Percentiles rank a stretch among this genome's conserved stretches.
phyloP scores from a whole-genome alignment of 352 stramenopile species.

The Elongisporangium prolatum region DNA sequence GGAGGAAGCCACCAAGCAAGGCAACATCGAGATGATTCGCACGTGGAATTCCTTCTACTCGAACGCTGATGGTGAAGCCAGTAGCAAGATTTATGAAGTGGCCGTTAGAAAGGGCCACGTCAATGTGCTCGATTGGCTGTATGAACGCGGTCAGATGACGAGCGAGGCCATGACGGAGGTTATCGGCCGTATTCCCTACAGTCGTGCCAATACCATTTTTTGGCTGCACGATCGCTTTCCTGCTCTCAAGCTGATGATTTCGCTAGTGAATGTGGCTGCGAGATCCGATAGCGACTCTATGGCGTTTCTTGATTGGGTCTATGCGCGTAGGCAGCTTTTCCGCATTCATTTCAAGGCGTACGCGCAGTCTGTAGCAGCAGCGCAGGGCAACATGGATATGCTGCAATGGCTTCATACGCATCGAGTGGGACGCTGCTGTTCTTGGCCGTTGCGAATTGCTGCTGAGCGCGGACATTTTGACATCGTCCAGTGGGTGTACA shows the following conservation, averaged over 20 bases:
- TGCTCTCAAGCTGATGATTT: conserved; percentile 34
- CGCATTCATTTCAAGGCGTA: not conserved
- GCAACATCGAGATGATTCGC: not conserved
- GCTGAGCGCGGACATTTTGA: conserved; percentile 41
- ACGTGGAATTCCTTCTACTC: not conserved
- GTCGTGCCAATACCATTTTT: conserved; percentile 18
- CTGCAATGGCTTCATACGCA: conserved; percentile 41
- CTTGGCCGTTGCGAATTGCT: conserved; percentile 46
- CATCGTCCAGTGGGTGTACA: conserved; percentile 39
- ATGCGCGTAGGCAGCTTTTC: not conserved
- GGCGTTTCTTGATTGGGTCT: not conserved
- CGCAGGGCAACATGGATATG: conserved; percentile 28
- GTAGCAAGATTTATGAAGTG: not conserved
- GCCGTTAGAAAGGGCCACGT: conserved; percentile 36
- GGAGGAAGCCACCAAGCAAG: not conserved
- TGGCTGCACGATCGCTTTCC: conserved; percentile 36
- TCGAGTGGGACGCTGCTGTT: conserved; percentile 32
- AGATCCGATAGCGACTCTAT: not conserved
- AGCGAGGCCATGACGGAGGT: conserved; percentile 34
- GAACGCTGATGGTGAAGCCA: not conserved
- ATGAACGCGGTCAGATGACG: conserved; percentile 16
- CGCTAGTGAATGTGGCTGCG: not conserved
- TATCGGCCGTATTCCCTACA: conserved; percentile 18
- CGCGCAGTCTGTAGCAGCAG: conserved; percentile 12
- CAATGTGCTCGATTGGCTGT: conserved; percentile 33